Evolutionary conservation across 139 green algal species (phyloP), one percentile per base, ranked within the genome.

Genomic region (Diplosphaera chodatii): DNA sequence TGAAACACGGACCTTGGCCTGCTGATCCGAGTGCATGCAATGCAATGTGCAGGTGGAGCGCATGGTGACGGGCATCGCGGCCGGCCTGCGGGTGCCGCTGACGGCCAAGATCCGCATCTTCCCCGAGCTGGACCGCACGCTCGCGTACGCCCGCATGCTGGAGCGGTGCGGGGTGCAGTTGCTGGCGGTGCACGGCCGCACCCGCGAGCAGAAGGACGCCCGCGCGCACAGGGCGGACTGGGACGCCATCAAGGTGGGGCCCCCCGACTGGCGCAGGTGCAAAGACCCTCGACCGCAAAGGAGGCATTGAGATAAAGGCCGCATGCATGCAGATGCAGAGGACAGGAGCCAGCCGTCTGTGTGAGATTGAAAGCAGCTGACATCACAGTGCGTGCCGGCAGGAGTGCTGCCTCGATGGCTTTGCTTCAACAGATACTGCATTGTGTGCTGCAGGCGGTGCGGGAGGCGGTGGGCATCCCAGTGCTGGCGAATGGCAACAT

Each of bases 21-120:
- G n/a, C n/a, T n/a, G n/a, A n/a, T n/a, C n/a, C n/a, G n/a, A n/a
- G n/a, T n/a, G n/a, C n/a, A n/a, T n/a, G n/a, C n/a, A n/a, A n/a
- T n/a, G n/a, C n/a, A n/a, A n/a, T 67, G 13, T 20, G 55, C 55
- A n/a, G 33, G 25, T 69, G 28, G 25, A 65, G 2, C 48, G 48
- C 48, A 59, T 59, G 48, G 48, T 59, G 48, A 59, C 48, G 48
- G 48, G 48, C 48, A 59, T 59, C 66, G 65, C 71, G 32, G 72
- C 83, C 74, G 71, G 63, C 25, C 71, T 93, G 23, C 41, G 31
- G 0, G 84, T 88, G 25, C 89, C 89, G 0, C 85, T 97, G 16
- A 93, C 81, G 32, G 86, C 81, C 74, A 96, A 97, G 83, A 98
- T 99, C 70, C 84, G 95, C 25, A 79, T 96, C 15, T 99, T 97